Evolutionary conservation across 208 protist genomes (phyloP), one percentile per base, ranked within the genome.

Genomic region (Trypanosoma cruzi): DNA sequence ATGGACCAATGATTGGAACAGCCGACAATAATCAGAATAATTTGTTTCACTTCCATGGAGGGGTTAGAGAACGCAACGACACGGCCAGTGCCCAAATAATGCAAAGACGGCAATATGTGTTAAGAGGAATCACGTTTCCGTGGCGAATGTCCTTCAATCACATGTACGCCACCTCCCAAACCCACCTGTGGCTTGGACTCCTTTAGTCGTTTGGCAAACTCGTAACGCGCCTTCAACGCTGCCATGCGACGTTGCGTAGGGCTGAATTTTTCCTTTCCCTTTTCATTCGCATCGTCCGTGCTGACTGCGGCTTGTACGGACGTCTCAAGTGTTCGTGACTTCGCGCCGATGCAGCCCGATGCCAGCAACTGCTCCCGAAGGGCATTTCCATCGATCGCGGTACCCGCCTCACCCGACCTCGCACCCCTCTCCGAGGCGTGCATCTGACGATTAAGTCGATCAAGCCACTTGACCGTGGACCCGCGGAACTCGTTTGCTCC

Each of bases 171-270:
- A 57, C 86, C 84, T 0, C 64, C 71, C 13, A 64, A 60, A 10
- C 59, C 56, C 5, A 54, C 64, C 58, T 34, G 68, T 50, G 65
- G 63, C 4, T 32, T 42, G 42, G 48, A 60, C 57, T 72, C 71
- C 59, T 85, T 81, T 16, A 88, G 59, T 50, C 64, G 52, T 60
- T 92, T 77, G 0, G 85, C 84, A 42, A 89, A 75, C 16, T 81
- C 77, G 62, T 93, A 84, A 22, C 90, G 87, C 3, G 84, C 79
- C 72, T 96, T 96, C 13, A 96, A 76, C 16, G 90, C 90, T 0
- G 61, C 68, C 55, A 96, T 54, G 3, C 87, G 80, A 10, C 86
- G 78, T 60, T 81, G 74, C 44, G 89, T 77, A 0, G 74, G 67
- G 8, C 68, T 72, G 6, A 50, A 46, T 7, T 59, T 34, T 46